These are phyloP conservation scores for Calonectria pseudoturangicola DNA, from an alignment of 2,329 filamentous ascomycete genomes.

Conservation along the genomic window DNA sequence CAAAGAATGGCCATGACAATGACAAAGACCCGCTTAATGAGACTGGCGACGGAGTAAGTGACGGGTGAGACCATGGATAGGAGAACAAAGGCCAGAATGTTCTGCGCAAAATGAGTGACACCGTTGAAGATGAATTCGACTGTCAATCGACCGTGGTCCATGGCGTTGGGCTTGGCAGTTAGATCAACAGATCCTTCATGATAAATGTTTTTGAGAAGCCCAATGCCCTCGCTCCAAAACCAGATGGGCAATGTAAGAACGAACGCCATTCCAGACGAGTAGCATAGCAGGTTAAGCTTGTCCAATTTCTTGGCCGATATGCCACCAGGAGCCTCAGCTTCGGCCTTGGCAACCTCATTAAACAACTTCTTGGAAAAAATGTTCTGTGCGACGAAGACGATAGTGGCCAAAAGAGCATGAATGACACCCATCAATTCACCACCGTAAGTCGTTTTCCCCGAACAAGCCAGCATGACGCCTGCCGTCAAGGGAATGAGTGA, in stretches of 20 bases:
- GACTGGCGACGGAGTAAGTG: constrained; percentile 95
- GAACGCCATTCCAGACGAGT: constrained; percentile 96
- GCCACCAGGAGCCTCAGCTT: constrained; percentile 79
- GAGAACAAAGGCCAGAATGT: constrained; percentile 94
- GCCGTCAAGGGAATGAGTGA: constrained; percentile 93
- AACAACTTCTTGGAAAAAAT: constrained; percentile 99
- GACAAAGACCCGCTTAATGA: constrained; percentile 98
- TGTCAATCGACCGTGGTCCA: constrained; percentile 82
- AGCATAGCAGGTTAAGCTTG: constrained; percentile 96
- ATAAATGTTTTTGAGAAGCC: constrained; percentile 85
- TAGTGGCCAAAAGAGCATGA: constrained; percentile 90
- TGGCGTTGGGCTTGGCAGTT: constrained; percentile 76
- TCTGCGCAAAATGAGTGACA: constrained; percentile 96
- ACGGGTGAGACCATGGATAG: constrained; percentile 96
- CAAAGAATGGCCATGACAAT: constrained; percentile 96
- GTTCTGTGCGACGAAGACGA: constrained; percentile 98
- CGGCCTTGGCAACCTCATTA: constrained; percentile 91
- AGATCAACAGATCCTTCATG: constrained; percentile 85
- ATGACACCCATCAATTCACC: constrained; percentile 93
- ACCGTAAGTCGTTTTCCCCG: constrained; percentile 84
- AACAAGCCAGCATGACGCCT: constrained; percentile 97
- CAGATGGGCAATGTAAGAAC: constrained; percentile 92
- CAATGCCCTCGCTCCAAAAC: constrained; percentile 92
- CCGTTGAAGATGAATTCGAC: constrained; percentile 99
- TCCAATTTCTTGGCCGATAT: constrained; percentile 86